Percentiles rank a stretch among this genome's conserved stretches.
phyloP scores from a whole-genome alignment of 768 basidiomycete species.

The Hypholoma fasciculare region DNA sequence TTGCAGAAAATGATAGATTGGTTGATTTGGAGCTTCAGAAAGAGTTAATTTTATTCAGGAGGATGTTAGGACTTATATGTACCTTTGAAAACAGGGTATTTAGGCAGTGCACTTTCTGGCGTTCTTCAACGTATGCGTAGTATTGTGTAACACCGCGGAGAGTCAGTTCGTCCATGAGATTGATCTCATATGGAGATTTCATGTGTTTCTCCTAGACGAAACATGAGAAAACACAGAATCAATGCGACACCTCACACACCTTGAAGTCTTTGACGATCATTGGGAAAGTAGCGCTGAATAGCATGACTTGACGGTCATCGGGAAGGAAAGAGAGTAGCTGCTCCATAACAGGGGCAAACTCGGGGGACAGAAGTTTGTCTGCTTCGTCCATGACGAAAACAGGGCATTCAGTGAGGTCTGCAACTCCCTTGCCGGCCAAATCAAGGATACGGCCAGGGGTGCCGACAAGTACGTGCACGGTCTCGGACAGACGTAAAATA shows the following conservation, averaged over 20 bases:
- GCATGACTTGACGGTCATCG: slow-evolving; percentile 90
- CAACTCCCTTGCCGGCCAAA: slow-evolving; percentile 88
- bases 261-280: slow-evolving; percentile 99
- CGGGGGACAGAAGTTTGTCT: slow-evolving; percentile 94
- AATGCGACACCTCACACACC: slow-evolving; percentile 39
- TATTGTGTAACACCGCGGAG: slow-evolving; percentile 99
- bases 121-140: slow-evolving; percentile 98
- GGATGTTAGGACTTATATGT: slow-evolving; percentile 14
- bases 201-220: slow-evolving; percentile 86
- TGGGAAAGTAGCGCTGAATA: slow-evolving; percentile 99
- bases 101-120: slow-evolving; percentile 98
- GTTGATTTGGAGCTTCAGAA: slow-evolving; percentile 93
- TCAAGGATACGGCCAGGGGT: slow-evolving; percentile 97
- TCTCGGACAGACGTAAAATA: slow-evolving; percentile 86
- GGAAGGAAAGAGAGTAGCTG: slow-evolving; percentile 88
- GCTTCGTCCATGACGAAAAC: slow-evolving; percentile 99
- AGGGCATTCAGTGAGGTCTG: slow-evolving; percentile 91
- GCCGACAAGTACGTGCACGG: slow-evolving; percentile 95
- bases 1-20: slow-evolving; percentile 99
- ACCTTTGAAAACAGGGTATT: slow-evolving; percentile 99
- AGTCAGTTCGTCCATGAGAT: slow-evolving; percentile 99
- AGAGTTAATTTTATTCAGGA: not conserved
- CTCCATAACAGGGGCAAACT: slow-evolving; percentile 99
- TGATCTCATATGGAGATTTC: slow-evolving; percentile 94
- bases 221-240: not conserved